Percentiles rank a stretch among this genome's conserved stretches.
These are phyloP conservation scores for Calonectria naviculata DNA, from an alignment of 2,329 filamentous ascomycete genomes.

Conservation along the genomic window DNA sequence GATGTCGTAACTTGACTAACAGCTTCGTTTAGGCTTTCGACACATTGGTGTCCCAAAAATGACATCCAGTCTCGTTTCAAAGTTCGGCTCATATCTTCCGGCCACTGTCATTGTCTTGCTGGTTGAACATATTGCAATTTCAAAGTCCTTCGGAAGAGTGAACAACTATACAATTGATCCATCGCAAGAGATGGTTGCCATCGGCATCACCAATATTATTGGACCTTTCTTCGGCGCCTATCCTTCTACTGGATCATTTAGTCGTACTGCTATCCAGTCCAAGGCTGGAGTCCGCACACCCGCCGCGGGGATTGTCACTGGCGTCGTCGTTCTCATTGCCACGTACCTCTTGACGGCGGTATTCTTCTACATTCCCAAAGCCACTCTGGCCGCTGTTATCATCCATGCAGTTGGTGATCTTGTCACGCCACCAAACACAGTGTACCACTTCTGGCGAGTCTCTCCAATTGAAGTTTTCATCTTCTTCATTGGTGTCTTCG, in stretches of 20 bases:
- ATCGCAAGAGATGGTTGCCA: conserved; percentile 95
- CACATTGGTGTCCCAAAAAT: conserved; percentile 80
- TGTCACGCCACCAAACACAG: conserved; percentile 88
- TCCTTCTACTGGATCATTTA: conserved; percentile 95
- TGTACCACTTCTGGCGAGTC: conserved; percentile 96
- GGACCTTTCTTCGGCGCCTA: conserved; percentile 94
- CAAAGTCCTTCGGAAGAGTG: conserved; percentile 94
- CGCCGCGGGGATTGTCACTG: conserved; percentile 90
- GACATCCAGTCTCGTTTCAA: conserved; percentile 71
- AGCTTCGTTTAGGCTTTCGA: conserved; percentile 72
- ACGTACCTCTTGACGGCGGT: conserved; percentile 89
- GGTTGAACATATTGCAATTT: conserved; percentile 97
- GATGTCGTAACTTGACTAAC: neutral
- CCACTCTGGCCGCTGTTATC: conserved; percentile 86
- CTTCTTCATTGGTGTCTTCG: conserved; percentile 92
- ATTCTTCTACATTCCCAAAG: conserved; percentile 93
- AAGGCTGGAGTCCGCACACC: conserved; percentile 96
- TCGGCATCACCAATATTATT: conserved; percentile 89
- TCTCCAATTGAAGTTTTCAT: conserved; percentile 91
- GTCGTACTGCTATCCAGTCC: conserved; percentile 94
- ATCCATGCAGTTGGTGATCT: conserved; percentile 96
- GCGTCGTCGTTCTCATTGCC: conserved; percentile 84
- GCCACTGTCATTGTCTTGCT: conserved; percentile 92
- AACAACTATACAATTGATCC: conserved; percentile 98
- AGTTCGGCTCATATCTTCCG: conserved; percentile 80